These are phyloP conservation scores for Corymbia calophylla DNA, from an alignment of 441 rosid genomes.

Conservation along the genomic window DNA sequence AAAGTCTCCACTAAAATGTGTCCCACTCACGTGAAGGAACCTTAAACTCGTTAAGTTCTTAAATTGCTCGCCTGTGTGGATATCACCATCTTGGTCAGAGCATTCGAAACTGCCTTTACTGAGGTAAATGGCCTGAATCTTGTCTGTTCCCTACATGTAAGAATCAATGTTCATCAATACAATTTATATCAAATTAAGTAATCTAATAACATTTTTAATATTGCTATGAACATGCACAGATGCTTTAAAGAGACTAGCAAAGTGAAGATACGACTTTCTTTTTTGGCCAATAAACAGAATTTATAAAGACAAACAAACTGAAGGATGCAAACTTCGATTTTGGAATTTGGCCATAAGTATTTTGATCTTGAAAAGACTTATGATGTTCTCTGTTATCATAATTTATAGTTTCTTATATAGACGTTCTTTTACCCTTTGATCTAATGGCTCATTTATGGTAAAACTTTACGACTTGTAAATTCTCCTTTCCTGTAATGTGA, in stretches of 20 bases:
- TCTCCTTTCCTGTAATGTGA: not conserved
- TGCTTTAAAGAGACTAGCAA: not conserved
- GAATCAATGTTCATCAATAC: not conserved
- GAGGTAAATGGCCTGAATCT: not conserved
- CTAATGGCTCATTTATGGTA: not conserved
- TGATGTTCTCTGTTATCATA: not conserved
- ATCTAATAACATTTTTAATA: not conserved
- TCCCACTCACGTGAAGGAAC: not conserved
- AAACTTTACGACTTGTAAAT: not conserved
- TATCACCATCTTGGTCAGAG: not conserved
- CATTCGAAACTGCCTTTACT: not conserved
- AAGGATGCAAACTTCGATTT: not conserved
- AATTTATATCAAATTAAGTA: not conserved
- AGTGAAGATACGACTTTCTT: not conserved
- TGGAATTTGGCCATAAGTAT: not conserved
- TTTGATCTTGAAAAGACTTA: not conserved
- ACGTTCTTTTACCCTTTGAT: not conserved
- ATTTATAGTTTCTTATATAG: not conserved
- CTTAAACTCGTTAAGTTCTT: not conserved
- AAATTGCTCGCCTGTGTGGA: not conserved
- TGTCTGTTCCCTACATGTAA: not conserved
- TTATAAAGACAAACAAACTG: not conserved
- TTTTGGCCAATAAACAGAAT: not conserved
- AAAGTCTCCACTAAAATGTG: not conserved
- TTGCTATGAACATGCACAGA: not conserved